Evolutionary conservation across 1,284 basidiomycete species (phyloP).

Genomic region (Retiboletus flavoniger): DNA sequence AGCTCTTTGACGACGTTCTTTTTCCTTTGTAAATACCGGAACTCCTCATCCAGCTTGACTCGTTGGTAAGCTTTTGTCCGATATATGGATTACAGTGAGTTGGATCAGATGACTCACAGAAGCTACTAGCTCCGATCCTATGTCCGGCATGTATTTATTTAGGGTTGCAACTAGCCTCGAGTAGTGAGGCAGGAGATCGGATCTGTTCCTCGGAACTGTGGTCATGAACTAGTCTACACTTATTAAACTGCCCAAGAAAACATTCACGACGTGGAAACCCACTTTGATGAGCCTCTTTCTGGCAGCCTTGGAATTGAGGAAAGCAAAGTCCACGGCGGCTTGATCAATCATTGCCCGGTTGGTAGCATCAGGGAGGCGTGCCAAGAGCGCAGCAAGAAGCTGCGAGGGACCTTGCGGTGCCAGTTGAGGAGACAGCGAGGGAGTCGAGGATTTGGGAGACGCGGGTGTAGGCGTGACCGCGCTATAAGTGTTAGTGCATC

Average conservation of each 20-base stretch:
- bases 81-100: not conserved
- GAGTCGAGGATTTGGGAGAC: slow-evolving; percentile 61
- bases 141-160: slow-evolving; percentile 90
- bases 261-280: slow-evolving; percentile 17
- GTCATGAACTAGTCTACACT: slow-evolving; percentile 65
- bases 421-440: slow-evolving; percentile 63
- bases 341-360: slow-evolving; percentile 93
- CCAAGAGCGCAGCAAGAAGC: slow-evolving; percentile 86
- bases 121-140: slow-evolving; percentile 80
- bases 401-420: slow-evolving; percentile 89
- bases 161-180: slow-evolving; percentile 87
- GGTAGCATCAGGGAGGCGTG: slow-evolving; percentile 90
- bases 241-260: slow-evolving; percentile 9
- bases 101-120: slow-evolving; percentile 50
- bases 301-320: slow-evolving; percentile 94
- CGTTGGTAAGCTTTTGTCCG: slow-evolving; percentile 10
- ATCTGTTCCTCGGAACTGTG: slow-evolving; percentile 85
- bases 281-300: slow-evolving; percentile 88
- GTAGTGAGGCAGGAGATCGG: slow-evolving; percentile 93
- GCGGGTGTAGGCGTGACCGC: slow-evolving; percentile 60
- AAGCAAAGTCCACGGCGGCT: slow-evolving; percentile 93
- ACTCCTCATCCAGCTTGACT: slow-evolving; percentile 89
- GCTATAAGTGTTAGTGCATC: slow-evolving; percentile 12
- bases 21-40: slow-evolving; percentile 94
- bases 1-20: slow-evolving; percentile 90